A percentile compares a stretch with the other conserved stretches of the same genome.
Evolutionary conservation across 768 basidiomycete genomes (phyloP).

Genomic region (Lactarius trivialis): DNA sequence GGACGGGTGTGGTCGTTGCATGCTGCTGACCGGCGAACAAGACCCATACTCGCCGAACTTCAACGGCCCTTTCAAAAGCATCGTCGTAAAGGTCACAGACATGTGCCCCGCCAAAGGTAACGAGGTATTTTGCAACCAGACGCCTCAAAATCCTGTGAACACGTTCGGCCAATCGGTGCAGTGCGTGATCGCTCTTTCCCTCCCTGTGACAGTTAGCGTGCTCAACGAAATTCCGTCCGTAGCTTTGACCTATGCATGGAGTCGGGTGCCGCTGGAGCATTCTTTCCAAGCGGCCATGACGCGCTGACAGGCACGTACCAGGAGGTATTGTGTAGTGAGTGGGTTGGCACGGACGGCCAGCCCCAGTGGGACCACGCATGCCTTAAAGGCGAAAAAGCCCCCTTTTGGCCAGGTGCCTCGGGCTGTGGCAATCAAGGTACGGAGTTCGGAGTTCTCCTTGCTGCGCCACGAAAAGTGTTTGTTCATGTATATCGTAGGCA

Average conservation of each 20-base stretch:
- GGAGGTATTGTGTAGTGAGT: slow-evolving; percentile 52
- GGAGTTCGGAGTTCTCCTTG: not conserved
- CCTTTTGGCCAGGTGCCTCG: slow-evolving; percentile 46
- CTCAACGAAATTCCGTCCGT: not conserved
- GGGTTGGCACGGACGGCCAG: slow-evolving; percentile 49
- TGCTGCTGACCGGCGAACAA: slow-evolving; percentile 41
- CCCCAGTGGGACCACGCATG: slow-evolving; percentile 45
- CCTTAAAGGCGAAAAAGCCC: slow-evolving; percentile 42
- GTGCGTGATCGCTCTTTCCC: slow-evolving; percentile 31
- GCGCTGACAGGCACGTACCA: slow-evolving; percentile 47
- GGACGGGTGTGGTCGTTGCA: slow-evolving; percentile 59
- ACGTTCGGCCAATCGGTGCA: slow-evolving; percentile 42
- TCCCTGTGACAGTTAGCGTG: not conserved
- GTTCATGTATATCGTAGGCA: not conserved
- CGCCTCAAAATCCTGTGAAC: slow-evolving; percentile 36
- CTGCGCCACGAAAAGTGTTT: not conserved
- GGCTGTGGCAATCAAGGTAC: slow-evolving; percentile 51
- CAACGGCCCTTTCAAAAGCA: slow-evolving; percentile 45
- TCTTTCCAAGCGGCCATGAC: slow-evolving; percentile 51
- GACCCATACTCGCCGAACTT: slow-evolving; percentile 49
- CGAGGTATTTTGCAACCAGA: slow-evolving; percentile 51
- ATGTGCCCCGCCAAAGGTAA: slow-evolving; percentile 44
- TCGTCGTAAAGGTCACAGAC: slow-evolving; percentile 47
- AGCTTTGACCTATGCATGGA: slow-evolving; percentile 61
- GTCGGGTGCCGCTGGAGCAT: slow-evolving; percentile 43